Conservation (phyloP, 2,329 filamentous ascomycete species). For the Aspergillus sp. region DNA sequence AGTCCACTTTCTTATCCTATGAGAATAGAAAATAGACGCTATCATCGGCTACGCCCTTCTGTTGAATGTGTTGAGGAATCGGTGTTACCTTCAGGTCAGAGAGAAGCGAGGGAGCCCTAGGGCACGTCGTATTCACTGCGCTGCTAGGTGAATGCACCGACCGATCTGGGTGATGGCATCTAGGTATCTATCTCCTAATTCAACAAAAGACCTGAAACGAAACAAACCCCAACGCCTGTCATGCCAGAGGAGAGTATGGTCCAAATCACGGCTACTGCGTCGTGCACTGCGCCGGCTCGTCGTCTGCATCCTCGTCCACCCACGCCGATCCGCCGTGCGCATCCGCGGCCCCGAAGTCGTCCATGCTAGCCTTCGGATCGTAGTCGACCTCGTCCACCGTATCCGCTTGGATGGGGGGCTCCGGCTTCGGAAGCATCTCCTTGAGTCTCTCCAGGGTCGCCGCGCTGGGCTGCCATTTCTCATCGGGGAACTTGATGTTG, state of each 20-base stretch:
- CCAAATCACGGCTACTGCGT: conserved; percentile 31
- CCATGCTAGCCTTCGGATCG: conserved; percentile 71
- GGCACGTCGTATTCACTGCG: no score
- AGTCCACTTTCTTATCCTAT: no score
- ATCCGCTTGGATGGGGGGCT: conserved; percentile 55
- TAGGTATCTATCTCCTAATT: no score
- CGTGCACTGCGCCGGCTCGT: conserved; percentile 39
- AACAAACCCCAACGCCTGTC: conserved; percentile 18
- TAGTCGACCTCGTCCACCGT: conserved; percentile 81
- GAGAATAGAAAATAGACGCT: no score
- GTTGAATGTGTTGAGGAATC: no score
- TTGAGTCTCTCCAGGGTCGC: conserved; percentile 59
- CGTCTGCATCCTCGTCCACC: conserved; percentile 42
- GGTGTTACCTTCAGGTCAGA: no score
- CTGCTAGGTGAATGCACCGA: no score
- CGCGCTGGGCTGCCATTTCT: conserved; percentile 71
- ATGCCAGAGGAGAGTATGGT: conserved; percentile 15
- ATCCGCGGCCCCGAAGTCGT: conserved; percentile 50
- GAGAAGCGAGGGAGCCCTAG: no score
- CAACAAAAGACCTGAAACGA: conserved; percentile 5
- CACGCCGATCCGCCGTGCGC: conserved; percentile 34
- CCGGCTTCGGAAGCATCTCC: conserved; percentile 62
- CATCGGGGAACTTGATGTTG: conserved; percentile 78
- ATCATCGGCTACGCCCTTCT: no score
- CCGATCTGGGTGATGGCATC: no score